phyloP scores from a whole-genome alignment of 2,329 filamentous ascomycete species.

The Lecanicillium sp. region DNA sequence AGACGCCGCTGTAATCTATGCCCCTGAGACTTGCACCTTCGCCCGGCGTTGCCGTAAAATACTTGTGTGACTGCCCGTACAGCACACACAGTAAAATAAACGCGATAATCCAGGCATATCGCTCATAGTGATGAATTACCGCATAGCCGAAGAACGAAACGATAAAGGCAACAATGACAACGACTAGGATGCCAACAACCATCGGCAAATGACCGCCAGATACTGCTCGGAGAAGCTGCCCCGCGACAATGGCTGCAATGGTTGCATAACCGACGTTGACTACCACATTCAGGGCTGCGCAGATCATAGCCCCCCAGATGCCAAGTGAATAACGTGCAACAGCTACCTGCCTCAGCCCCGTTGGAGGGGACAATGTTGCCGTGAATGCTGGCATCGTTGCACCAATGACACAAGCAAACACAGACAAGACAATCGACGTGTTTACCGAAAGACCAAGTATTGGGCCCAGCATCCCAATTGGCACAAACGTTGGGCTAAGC shows the following conservation, averaged over 20 bases:
- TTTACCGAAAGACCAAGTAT: constrained; percentile 10
- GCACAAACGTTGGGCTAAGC: constrained; percentile 9
- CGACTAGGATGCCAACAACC: constrained; percentile 14
- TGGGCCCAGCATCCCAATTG: constrained; percentile 10
- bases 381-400: constrained; percentile 9
- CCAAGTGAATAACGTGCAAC: constrained; percentile 9
- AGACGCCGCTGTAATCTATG: constrained; percentile 9
- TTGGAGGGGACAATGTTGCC: constrained; percentile 7
- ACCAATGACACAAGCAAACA: constrained; percentile 2
- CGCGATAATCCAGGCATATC: constrained; percentile 14
- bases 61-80: constrained; percentile 12
- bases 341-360: constrained; percentile 7
- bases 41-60: constrained; percentile 7
- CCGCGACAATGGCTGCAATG: constrained; percentile 14
- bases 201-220: constrained; percentile 13
- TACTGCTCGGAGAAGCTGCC: constrained; percentile 14
- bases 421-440: constrained; percentile 8
- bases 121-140: constrained; percentile 15
- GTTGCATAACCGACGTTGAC: constrained; percentile 13
- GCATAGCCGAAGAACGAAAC: constrained; percentile 15
- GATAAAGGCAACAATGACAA: constrained; percentile 13
- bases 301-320: constrained; percentile 15
- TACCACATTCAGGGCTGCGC: constrained; percentile 14
- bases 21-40: constrained; percentile 2
- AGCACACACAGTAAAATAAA: constrained; percentile 13